Base-by-base conservation (phyloP, 352 stramenopile species). In the Phytopythium mirpurense region DNA sequence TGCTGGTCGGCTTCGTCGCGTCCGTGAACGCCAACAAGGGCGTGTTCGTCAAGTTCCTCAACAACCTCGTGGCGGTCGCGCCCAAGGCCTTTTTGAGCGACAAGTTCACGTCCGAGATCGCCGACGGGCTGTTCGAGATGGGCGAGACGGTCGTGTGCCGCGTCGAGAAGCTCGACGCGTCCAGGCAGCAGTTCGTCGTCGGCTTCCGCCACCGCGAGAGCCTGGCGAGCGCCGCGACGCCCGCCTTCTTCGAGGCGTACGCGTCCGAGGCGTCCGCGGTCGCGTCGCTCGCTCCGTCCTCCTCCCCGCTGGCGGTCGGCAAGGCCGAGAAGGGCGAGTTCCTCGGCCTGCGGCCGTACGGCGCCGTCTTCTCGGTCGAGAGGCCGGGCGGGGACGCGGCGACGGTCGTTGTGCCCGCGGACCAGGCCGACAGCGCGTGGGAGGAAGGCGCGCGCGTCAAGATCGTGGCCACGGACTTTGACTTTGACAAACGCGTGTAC, bases 11-110 rank as follows among this genome's bases (percentile, higher is more conserved):
- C 5, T 90, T 88, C 44, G 83, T 96, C 38, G 78, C 83, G 19
- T 90, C 83, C 3, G 76, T 96, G 42, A 78, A 86, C 38, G 68
- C 67, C 9, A 78, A 69, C 5, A 86, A 86, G 49, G 82, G 86
- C 12, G 84, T 96, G 27, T 96, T 96, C 50, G 78, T 96, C 21
- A 88, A 86, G 50, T 94, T 96, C 51, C 63, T 96, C 36, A 93
- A 93, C 68, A 86, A 94, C 62, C 64, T 94, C 4, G 87, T 88
- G 16, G 83, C 80, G 2, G 60, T 96, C 6, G 80, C 83, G 2
- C 86, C 83, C 0, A 94, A 93, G 65, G 76, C 68, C 5, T 92
- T 80, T 35, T 50, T 95, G 41, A 86, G 74, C 43, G 71, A 91
- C 54, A 75, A 84, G 61, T 95, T 90, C 26, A 67, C 92, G 27